A percentile compares a stretch with the other conserved stretches of the same genome.
These are phyloP conservation scores for Rhizopogon vinicolor DNA, from an alignment of 768 basidiomycete genomes.

Conservation along the genomic window DNA sequence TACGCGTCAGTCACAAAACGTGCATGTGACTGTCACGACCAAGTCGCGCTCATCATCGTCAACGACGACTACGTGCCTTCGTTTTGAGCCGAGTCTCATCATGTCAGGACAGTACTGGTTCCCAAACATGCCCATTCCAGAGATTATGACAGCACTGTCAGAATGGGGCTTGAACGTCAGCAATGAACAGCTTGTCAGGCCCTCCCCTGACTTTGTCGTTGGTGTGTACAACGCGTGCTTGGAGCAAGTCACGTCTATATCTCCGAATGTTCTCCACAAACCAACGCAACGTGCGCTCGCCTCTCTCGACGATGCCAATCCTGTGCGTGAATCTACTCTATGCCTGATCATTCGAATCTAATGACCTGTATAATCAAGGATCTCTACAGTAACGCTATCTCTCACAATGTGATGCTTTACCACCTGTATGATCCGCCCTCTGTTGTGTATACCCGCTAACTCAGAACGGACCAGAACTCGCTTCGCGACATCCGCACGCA, in stretches of 20 bases:
- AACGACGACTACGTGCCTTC: too few relatives aligned
- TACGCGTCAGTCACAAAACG: too few relatives aligned
- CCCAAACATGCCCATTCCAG: slow-evolving; percentile 58
- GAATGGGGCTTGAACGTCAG: slow-evolving; percentile 68
- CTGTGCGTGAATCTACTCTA: slow-evolving; percentile 33
- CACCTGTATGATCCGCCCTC: slow-evolving; percentile 46
- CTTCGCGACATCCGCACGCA: slow-evolving; percentile 67
- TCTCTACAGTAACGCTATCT: slow-evolving; percentile 53
- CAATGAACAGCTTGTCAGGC: slow-evolving; percentile 62
- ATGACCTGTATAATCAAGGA: slow-evolving; percentile 41
- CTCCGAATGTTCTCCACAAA: slow-evolving; percentile 51
- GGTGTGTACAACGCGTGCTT: slow-evolving; percentile 68
- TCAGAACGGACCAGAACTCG: slow-evolving; percentile 42
- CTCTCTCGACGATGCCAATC: slow-evolving; percentile 46
- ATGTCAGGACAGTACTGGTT: slow-evolving; percentile 48
- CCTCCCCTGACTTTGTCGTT: slow-evolving; percentile 67
- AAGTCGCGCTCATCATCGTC: too few relatives aligned
- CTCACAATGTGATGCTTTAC: slow-evolving; percentile 60
- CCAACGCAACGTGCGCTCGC: slow-evolving; percentile 53
- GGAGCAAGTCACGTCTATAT: slow-evolving; percentile 64
- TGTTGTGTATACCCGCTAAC: not conserved
- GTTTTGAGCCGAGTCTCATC: too few relatives aligned
- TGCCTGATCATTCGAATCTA: not conserved
- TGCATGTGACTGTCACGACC: too few relatives aligned
- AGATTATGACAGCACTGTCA: slow-evolving; percentile 60